A percentile compares a stretch with the other conserved stretches of the same genome.
Evolutionary conservation across 352 stramenopile genomes (phyloP).

Genomic region (Pythium oligandrum): DNA sequence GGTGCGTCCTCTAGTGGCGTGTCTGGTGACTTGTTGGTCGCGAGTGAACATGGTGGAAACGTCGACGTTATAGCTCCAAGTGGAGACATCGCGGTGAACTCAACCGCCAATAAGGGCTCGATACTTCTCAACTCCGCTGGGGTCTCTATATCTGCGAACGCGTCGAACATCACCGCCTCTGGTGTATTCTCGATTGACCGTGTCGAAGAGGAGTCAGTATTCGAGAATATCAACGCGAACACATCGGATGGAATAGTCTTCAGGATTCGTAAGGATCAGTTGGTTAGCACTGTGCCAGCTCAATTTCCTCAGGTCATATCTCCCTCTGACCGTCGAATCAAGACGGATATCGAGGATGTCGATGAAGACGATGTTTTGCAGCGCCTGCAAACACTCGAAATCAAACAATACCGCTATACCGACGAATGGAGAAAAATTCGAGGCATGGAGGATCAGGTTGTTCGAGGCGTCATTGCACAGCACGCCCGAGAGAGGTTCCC

Average conservation of each 20-base stretch:
- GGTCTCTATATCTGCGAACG: no score
- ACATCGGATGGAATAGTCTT: slow-evolving; percentile 37
- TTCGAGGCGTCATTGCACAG: slow-evolving; percentile 93
- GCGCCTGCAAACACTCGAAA: slow-evolving; percentile 79
- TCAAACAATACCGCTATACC: slow-evolving; percentile 91
- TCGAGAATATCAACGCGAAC: no score
- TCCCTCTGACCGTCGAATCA: slow-evolving; percentile 91
- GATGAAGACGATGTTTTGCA: slow-evolving; percentile 89
- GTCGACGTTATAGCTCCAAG: no score
- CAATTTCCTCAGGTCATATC: slow-evolving; percentile 89
- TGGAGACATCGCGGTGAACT: no score
- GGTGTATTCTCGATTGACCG: no score
- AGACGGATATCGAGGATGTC: slow-evolving; percentile 88
- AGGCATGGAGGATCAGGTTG: slow-evolving; percentile 59
- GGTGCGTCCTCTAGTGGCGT: no score
- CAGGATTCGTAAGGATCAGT: slow-evolving; percentile 46
- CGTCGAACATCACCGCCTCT: no score
- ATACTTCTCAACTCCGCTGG: no score
- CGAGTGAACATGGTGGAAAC: no score
- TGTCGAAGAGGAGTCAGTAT: no score
- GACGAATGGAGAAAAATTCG: slow-evolving; percentile 86
- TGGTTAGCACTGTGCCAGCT: slow-evolving; percentile 71
- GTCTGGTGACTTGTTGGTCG: no score
- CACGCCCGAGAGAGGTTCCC: slow-evolving; percentile 89
- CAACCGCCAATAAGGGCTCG: no score